Evolutionary conservation across 2,329 filamentous ascomycete species (phyloP).

Genomic region (Pseudofabraea citricarpa): DNA sequence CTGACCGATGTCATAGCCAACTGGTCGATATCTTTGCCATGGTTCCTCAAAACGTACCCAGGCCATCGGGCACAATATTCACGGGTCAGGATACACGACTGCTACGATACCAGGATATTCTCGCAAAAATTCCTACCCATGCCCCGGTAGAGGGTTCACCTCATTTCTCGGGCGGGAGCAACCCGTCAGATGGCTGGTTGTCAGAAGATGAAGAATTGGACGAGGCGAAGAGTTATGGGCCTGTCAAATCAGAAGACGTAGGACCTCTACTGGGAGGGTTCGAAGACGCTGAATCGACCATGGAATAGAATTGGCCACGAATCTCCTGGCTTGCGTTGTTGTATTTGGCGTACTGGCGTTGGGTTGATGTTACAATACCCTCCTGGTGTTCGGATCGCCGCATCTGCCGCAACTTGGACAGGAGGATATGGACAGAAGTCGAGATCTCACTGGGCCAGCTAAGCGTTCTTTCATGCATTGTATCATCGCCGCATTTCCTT

Average conservation of each 20-base stretch:
- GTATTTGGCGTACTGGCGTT: slow-evolving; percentile 25
- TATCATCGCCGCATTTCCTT: slow-evolving; percentile 29
- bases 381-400: slow-evolving; percentile 15
- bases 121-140: slow-evolving; percentile 50
- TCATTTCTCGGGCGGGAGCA: slow-evolving; percentile 22
- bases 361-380: slow-evolving; percentile 22
- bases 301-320: slow-evolving; percentile 22
- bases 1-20: slow-evolving; percentile 51
- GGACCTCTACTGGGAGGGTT: slow-evolving; percentile 29
- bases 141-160: slow-evolving; percentile 35
- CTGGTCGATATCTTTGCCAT: slow-evolving; percentile 66
- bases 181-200: slow-evolving; percentile 38
- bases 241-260: slow-evolving; percentile 28
- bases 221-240: slow-evolving; percentile 20
- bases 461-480: slow-evolving; percentile 29
- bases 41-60: slow-evolving; percentile 43
- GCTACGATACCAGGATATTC: slow-evolving; percentile 55
- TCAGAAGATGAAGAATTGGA: slow-evolving; percentile 28
- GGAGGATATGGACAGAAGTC: slow-evolving; percentile 18
- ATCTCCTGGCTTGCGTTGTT: slow-evolving; percentile 12
- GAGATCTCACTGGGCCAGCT: slow-evolving; percentile 27
- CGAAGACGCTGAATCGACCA: slow-evolving; percentile 25
- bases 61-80: slow-evolving; percentile 33
- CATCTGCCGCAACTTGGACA: slow-evolving; percentile 18
- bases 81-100: slow-evolving; percentile 51